Evolutionary conservation across 2,329 filamentous ascomycete genomes (phyloP).

Genomic region (Botrytis hyacinthi): DNA sequence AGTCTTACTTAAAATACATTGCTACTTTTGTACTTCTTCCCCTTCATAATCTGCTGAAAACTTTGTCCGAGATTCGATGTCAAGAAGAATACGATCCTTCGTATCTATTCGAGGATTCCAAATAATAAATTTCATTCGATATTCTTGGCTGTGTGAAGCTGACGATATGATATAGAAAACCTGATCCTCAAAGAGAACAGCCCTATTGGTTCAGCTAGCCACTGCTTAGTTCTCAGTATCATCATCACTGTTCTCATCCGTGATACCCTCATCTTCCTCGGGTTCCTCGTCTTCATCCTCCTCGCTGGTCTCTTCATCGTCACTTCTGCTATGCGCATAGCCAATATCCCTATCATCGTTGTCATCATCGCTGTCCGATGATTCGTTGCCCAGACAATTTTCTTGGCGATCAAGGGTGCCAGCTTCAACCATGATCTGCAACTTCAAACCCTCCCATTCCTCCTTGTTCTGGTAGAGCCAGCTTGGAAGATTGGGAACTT

Average conservation of each 20-base stretch:
- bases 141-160: neutral
- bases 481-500: neutral
- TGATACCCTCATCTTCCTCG: neutral
- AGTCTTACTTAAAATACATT: neutral
- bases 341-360: rapidly evolving
- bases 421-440: neutral
- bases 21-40: neutral
- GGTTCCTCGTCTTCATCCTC: neutral
- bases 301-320: neutral
- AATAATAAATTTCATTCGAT: neutral
- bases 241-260: neutral
- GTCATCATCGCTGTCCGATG: neutral
- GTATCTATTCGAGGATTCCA: neutral
- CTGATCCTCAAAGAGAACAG: neutral
- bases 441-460: neutral
- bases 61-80: rapidly evolving
- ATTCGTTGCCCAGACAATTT: neutral
- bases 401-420: neutral
- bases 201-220: neutral
- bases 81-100: too few relatives aligned
- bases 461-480: neutral
- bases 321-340: neutral
- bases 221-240: neutral
- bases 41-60: neutral
- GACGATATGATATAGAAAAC: neutral